Conservation (phyloP, 306 rosid genomes). For the Macrotyloma uniflorum region DNA sequence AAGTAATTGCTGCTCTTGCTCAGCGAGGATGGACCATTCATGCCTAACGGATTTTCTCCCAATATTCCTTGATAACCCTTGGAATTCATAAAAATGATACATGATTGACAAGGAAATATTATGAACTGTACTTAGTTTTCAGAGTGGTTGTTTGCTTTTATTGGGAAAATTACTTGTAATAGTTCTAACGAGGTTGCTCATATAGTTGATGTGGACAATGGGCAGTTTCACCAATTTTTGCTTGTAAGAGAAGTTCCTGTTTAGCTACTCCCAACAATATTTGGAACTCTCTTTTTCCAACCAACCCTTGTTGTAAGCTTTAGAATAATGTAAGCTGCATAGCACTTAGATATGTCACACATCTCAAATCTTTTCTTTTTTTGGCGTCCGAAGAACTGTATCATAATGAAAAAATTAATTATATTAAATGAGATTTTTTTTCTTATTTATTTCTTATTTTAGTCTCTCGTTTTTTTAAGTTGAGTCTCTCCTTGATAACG, state of each 20-base stretch:
- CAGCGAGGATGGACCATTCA: slow-evolving; percentile 78
- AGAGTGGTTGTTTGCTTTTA: slow-evolving; percentile 27
- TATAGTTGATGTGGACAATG: background rate
- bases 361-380: background rate
- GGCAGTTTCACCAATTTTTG: slow-evolving; percentile 26
- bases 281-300: background rate
- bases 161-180: background rate
- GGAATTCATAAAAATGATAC: background rate
- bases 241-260: slow-evolving; percentile 18
- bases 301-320: slow-evolving; percentile 6
- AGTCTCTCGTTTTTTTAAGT: background rate
- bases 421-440: background rate
- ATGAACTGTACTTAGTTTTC: background rate
- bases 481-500: background rate
- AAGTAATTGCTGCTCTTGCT: slow-evolving; percentile 63
- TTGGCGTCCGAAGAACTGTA: background rate
- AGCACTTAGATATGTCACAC: background rate
- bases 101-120: slow-evolving; percentile 20
- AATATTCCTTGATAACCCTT: background rate
- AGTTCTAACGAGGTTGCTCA: slow-evolving; percentile 12
- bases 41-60: slow-evolving; percentile 28
- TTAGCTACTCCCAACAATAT: background rate
- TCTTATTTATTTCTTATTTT: background rate
- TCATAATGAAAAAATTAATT: slow-evolving; percentile 27
- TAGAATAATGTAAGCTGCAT: background rate